A percentile compares a stretch with the other conserved stretches of the same genome.
Conservation (phyloP, 2,329 filamentous ascomycete species). For the Aspergillus sp. region DNA sequence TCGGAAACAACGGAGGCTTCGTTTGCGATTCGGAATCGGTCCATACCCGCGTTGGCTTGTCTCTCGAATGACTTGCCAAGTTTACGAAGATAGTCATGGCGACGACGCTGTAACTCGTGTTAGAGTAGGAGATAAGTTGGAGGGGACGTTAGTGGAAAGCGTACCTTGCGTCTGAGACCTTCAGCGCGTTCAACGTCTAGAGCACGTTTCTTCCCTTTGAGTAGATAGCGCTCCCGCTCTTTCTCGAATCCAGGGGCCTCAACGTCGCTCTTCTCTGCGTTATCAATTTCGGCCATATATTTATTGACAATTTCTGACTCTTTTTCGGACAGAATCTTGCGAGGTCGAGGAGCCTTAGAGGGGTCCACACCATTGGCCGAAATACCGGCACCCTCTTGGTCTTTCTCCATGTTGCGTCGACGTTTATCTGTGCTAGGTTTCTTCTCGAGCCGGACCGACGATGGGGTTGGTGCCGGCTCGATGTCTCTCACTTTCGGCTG, state of each 20-base stretch:
- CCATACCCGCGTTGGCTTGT: conserved; percentile 70
- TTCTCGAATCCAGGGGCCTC: conserved; percentile 54
- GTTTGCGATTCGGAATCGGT: conserved; percentile 73
- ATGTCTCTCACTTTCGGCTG: conserved; percentile 23
- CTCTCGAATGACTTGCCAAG: conserved; percentile 61
- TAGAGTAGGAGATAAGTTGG: conserved; percentile 7
- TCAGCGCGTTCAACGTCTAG: conserved; percentile 67
- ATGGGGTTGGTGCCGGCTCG: conserved; percentile 25
- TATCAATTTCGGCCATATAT: conserved; percentile 61
- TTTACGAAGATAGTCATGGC: conserved; percentile 56
- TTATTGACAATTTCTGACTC: conserved; percentile 70
- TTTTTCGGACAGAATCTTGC: conserved; percentile 55
- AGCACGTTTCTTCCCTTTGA: conserved; percentile 64
- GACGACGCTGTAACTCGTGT: conserved; percentile 54
- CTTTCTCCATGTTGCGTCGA: conserved; percentile 23
- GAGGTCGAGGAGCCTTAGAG: conserved; percentile 40
- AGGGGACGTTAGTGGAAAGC: conserved; percentile 30
- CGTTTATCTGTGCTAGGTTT: conserved; percentile 28
- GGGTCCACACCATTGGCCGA: conserved; percentile 27
- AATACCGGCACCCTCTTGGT: conserved; percentile 20
- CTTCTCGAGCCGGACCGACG: conserved; percentile 32
- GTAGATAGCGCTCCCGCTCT: conserved; percentile 55
- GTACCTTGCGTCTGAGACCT: conserved; percentile 61
- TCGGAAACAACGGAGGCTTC: conserved; percentile 80
- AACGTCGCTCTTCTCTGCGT: conserved; percentile 57